Base-by-base conservation (phyloP, 306 rosid species). In the Vicia faba region DNA sequence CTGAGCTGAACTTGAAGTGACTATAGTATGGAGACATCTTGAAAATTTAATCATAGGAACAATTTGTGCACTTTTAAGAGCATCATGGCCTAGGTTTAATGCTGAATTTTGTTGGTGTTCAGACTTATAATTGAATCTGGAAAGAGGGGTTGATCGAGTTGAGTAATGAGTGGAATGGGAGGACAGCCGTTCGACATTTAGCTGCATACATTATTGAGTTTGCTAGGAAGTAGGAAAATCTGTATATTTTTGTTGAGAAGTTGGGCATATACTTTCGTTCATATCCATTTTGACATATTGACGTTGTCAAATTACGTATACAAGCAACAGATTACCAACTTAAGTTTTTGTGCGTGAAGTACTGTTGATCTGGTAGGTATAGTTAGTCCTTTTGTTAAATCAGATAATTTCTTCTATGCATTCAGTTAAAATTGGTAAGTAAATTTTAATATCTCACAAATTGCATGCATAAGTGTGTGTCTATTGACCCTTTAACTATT, bases 151-250 rank as follows among this genome's bases (percentile, higher is more conserved):
- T 54, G 60, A 69, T 43, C 70, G 57, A 67, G 25, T 66, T 41
- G 60, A 19, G 75, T 79, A 54, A 44, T 20, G 69, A 59, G 20
- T 41, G 61, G 61, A 46, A 15, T 57, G 57, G 53, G 60, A 41
- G 66, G 66, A 18, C 61, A 35, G 6, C 11, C 35, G 38, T 44
- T 23, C 15, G 35, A 19, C 41, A 44, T 56, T 20, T 35, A 68
- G 67, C 64, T 68, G 58, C 67, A 14, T 28, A 33, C 40, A 72
- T 68, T 29, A 12, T 39, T 39, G 53, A 69, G 75, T 55, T 53
- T 54, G 61, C 13, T 35, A 61, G 75, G 60, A 65, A 59, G 43
- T 68, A 53, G 74, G 61, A 57, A 78, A 64, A 66, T 66, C 20
- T 69, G 75, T 65, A 77, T 64, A 69, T 64, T 61, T 69, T 69